phyloP scores from a whole-genome alignment of 768 basidiomycete species.

The Rhizopogon salebrosus region DNA sequence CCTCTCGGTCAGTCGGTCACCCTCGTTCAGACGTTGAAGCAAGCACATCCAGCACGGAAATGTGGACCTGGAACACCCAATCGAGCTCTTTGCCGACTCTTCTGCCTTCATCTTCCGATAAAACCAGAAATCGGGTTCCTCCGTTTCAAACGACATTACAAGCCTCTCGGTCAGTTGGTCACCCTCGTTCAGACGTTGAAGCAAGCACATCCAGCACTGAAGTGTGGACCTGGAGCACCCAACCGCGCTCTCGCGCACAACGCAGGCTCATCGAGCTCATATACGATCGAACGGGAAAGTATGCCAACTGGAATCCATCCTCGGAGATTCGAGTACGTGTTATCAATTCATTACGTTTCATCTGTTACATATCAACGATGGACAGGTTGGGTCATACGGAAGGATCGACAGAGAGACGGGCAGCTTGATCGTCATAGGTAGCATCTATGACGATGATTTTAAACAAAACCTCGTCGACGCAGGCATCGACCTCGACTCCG shows the following conservation, averaged over 20 bases:
- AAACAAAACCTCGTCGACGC: not conserved
- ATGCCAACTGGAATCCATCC: slow-evolving; percentile 25
- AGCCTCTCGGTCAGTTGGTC: no score
- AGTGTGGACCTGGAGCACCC: no score
- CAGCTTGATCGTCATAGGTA: slow-evolving; percentile 17
- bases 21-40: no score
- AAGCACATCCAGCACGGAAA: no score
- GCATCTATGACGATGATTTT: slow-evolving; percentile 2
- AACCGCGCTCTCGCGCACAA: slow-evolving; percentile 4
- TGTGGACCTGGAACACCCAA: no score
- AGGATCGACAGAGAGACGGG: slow-evolving; percentile 17
- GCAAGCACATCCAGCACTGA: no score
- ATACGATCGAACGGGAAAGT: slow-evolving; percentile 16
- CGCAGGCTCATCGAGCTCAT: slow-evolving; percentile 24
- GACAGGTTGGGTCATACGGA: slow-evolving; percentile 18
- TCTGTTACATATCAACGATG: not conserved
- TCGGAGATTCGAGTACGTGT: slow-evolving; percentile 13
- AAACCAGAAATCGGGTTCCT: no score
- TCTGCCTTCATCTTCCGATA: no score
- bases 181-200: no score
- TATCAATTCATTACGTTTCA: not conserved
- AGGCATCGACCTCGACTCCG: not conserved
- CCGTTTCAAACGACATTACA: no score
- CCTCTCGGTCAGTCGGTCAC: no score
- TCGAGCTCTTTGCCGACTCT: no score